Conservation (phyloP, 805 yeast genomes). For the Nakazawaea ishiwadae region DNA sequence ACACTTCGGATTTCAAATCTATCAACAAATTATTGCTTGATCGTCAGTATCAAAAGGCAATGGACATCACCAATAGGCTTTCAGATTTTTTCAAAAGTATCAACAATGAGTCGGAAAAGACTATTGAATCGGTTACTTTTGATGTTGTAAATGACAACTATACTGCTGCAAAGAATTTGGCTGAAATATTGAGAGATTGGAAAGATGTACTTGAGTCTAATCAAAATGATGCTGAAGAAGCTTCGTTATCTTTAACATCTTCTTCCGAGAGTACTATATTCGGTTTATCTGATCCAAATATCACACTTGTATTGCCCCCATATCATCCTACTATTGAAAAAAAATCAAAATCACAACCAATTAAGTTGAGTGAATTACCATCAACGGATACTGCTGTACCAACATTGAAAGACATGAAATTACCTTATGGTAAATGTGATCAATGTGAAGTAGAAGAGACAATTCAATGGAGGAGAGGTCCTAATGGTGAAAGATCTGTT, state of each 20-base stretch:
- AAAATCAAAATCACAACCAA: background rate
- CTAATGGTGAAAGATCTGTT: conserved; percentile 67
- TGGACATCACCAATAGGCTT: background rate
- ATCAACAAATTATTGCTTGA: background rate
- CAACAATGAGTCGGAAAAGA: conserved; percentile 1
- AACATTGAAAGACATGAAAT: conserved; percentile 13
- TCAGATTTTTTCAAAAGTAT: background rate
- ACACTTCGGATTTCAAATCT: background rate
- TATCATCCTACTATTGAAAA: background rate
- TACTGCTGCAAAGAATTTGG: background rate
- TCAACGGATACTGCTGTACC: background rate
- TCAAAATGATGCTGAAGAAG: background rate
- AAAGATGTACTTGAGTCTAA: conserved; percentile 4
- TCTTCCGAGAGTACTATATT: background rate
- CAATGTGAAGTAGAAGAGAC: conserved; percentile 52
- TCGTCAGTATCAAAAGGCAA: conserved; percentile 2
- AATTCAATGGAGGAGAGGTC: conserved; percentile 85
- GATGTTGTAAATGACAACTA: background rate
- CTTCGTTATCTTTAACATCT: background rate
- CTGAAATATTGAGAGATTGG: conserved; percentile 2
- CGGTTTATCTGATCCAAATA: conserved; percentile 2
- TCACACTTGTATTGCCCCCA: conserved; percentile 2
- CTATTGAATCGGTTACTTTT: background rate
- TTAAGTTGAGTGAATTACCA: too few relatives aligned
- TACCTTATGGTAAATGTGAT: conserved; percentile 18